Conservation (phyloP, 768 basidiomycete genomes). For the Lactifluus piperatus region DNA sequence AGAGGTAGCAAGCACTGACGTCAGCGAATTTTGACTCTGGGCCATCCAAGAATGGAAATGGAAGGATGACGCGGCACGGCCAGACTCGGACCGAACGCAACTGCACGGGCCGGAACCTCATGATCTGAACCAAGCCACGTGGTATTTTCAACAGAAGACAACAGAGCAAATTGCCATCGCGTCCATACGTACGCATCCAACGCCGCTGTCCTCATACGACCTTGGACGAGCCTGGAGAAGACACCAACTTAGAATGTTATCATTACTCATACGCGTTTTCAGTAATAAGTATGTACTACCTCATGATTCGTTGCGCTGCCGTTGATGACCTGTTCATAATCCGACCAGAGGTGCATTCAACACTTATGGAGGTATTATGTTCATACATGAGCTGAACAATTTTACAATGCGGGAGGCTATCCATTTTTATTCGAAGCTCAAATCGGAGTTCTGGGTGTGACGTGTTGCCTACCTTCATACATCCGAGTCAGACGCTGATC, state of each 20-base stretch:
- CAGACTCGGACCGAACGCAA: too few species aligned
- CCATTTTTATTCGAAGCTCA: slow-evolving; percentile 40
- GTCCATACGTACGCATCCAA: not conserved
- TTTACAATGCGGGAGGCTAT: slow-evolving; percentile 54
- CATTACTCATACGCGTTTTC: not conserved
- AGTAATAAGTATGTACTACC: not conserved
- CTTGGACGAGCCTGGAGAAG: not conserved
- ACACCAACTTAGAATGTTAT: slow-evolving; percentile 8
- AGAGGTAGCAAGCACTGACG: too few species aligned
- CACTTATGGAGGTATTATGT: slow-evolving; percentile 37
- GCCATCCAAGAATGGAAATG: too few species aligned
- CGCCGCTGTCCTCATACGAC: not conserved
- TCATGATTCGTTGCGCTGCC: not conserved
- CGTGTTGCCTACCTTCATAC: not conserved
- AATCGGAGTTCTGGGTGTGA: slow-evolving; percentile 37
- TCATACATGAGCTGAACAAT: slow-evolving; percentile 53
- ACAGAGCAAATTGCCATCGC: not conserved
- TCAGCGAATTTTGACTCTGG: too few species aligned
- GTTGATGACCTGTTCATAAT: slow-evolving; percentile 15
- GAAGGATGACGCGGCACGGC: too few species aligned
- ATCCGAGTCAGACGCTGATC: not conserved
- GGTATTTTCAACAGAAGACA: too few species aligned
- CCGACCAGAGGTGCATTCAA: slow-evolving; percentile 6
- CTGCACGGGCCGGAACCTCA: too few species aligned
- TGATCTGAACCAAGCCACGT: too few species aligned